Evolutionary conservation across 495 filamentous ascomycete species (phyloP), one percentile per base, ranked within the genome.

Genomic region (Evernia prunastri): DNA sequence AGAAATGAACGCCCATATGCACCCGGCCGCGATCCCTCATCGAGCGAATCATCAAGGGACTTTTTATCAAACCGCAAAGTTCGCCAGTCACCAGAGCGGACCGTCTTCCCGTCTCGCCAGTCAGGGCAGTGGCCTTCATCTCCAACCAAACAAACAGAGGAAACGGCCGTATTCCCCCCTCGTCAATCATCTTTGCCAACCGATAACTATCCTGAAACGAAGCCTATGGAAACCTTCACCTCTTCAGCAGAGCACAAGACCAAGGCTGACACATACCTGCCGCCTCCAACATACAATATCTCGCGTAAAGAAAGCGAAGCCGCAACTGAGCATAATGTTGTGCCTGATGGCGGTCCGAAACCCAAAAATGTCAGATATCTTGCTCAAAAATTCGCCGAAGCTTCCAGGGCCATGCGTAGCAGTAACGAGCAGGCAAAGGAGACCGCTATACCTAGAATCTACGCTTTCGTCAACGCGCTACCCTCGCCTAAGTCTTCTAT

Each of bases 121-220:
- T 40, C 20, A 36, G 60, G 35, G 27, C 37, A 49, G 23, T 35
- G 15, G 6, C 39, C 51, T 56, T 31, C 51, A 29, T 42, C 49
- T 43, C 37, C 60, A n/a, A 43, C 37, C 56, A 39, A 17, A 5
- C 29, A 40, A 20, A 31, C 39, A 0, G 40, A 39, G 31, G 49
- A 51, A 33, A 15, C 23, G 20, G 37, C 60, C 29, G 13, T 31
- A 20, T 63, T 56, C 18, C 36, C 36, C 18, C 49, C 51, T 57
- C 60, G 60, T 40, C 60, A 63, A 40, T 63, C 49, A 10, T 56
- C 60, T 20, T 43, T 63, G 60, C 27, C 51, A 25, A 53, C 4
- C 11, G 60, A 63, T 18, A 40, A 51, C 15, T 51, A n/a, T 23
- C 60, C 36, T 43, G 31, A 25, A 25, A 25, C 45, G 49, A 53